Evolutionary conservation across 1,284 basidiomycete species (phyloP), one percentile per base, ranked within the genome.

Genomic region (Neonothopanus nambi): DNA sequence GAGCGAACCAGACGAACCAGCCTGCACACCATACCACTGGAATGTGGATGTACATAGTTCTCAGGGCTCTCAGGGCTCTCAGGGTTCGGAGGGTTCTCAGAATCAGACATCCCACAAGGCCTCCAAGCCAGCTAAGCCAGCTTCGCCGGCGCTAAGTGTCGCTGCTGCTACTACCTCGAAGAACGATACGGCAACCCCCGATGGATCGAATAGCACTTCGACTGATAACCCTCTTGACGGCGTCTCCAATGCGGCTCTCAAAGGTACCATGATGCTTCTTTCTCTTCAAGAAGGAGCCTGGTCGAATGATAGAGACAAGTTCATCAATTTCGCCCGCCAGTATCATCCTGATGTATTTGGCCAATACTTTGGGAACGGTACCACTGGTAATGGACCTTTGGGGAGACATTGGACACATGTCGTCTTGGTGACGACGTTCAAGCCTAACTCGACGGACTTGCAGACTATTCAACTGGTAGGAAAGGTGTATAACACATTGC

Each of bases 361-460:
- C 2, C 45, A 52, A 38, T 52, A 52, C 38, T 46, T 52, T 30
- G 51, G 51, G 20, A 39, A 21, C 9, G 43, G 35, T 23, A 28
- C 41, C 9, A 18, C 40, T 23, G 50, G 35, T 20, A 36, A 44
- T 45, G 50, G 50, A 17, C 17, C 35, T 21, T 39, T 51, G 35
- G 50, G 41, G 5, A 51, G 13, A 20, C 20, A 18, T 1, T 52
- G 50, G 50, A 52, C 41, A 9, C 42, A 52, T 45, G 26, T 52
- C 15, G n/a, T 52, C 24, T 36, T 52, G 17, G 21, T 44, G n/a
- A 38, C 44, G 17, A 52, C 43, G n/a, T 45, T 45, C 37, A 43
- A 52, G 24, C 42, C 43, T 11, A 52, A 52, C 17, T 52, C 51
- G 3, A 46, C 51, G 35, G 51, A 52, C 15, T 28, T 52, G n/a